Percentiles rank a stretch among this genome's conserved stretches.
Conservation (phyloP, 164 flowering plant species). For the Paratinospora sagittata region DNA sequence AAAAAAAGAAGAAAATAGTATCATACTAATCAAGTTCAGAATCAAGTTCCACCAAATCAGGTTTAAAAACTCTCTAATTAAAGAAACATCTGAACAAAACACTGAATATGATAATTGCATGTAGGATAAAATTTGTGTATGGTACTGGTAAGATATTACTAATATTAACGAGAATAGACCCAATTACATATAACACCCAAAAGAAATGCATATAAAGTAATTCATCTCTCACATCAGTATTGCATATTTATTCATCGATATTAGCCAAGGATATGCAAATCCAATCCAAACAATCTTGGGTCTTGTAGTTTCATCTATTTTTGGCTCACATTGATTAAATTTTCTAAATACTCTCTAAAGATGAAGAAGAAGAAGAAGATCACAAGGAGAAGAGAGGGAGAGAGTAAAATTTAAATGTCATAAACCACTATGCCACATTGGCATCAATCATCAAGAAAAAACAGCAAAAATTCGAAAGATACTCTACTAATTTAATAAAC, state of each 20-base stretch:
- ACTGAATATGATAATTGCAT: too few relatives aligned
- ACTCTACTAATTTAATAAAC: too few relatives aligned
- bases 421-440: too few relatives aligned
- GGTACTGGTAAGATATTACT: background rate
- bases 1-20: background rate
- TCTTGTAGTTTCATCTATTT: too few relatives aligned
- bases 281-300: too few relatives aligned
- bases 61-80: background rate
- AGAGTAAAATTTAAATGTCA: too few relatives aligned
- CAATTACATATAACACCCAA: background rate
- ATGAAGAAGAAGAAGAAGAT: too few relatives aligned
- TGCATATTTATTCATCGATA: background rate
- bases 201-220: background rate
- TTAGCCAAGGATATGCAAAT: background rate
- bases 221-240: background rate
- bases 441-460: too few relatives aligned
- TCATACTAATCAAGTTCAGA: background rate
- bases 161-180: background rate
- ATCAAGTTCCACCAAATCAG: background rate
- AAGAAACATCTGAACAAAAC: background rate
- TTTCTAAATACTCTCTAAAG: too few relatives aligned
- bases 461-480: too few relatives aligned
- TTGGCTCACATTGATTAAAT: too few relatives aligned
- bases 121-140: background rate
- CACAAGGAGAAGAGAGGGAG: too few relatives aligned